Base-by-base conservation (phyloP, 495 filamentous ascomycete species). In the Aspergillus biplanus region DNA sequence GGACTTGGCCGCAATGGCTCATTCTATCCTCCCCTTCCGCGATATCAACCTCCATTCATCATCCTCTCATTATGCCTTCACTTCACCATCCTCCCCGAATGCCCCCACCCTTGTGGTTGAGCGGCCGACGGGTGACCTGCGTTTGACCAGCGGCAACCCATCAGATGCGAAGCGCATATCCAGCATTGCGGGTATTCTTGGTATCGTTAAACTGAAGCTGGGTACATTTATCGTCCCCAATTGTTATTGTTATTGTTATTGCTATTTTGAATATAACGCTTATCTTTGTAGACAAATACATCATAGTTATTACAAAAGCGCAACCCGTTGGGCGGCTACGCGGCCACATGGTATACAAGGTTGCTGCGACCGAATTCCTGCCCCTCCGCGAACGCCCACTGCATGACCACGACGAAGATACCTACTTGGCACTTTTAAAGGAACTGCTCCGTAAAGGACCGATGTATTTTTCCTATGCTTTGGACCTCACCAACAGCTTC, bases 391-490 rank as follows among this genome's bases (percentile, higher is more conserved):
- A 99, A 78, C 90, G 92, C 56, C 87, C 92, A 54, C 84, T 98
- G 47, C 91, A 90, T 73, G 95, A 99, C 69, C 85, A 85, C 39
- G 96, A 99, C 67, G 95, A 99, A 82, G 93, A 98, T 76, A 88
- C 85, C 58, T 97, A 96, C 76, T 81, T 98, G 27, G 79, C 83
- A 13, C 78, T 98, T 13, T 82, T 98, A 54, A 90, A 90, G 70
- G 84, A 82, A 21, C 84, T 92, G 56, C 82, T 99, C 56, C 90
- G 90, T 69, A 87, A 84, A 5, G 89, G 90, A 0, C 93, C 93
- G 7, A 93, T 98, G 90, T 97, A 97, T 82, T 98, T 98, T 73
- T 97, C 95, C 50, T 99, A 99, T 80, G 92, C 92, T 16, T 82
- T 95, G 69, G 95, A 99, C 70, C 79, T 99, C 64, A 99, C 95